A percentile compares a stretch with the other conserved stretches of the same genome.
phyloP scores from a whole-genome alignment of 805 yeast genomes.

The Torulaspora indica region DNA sequence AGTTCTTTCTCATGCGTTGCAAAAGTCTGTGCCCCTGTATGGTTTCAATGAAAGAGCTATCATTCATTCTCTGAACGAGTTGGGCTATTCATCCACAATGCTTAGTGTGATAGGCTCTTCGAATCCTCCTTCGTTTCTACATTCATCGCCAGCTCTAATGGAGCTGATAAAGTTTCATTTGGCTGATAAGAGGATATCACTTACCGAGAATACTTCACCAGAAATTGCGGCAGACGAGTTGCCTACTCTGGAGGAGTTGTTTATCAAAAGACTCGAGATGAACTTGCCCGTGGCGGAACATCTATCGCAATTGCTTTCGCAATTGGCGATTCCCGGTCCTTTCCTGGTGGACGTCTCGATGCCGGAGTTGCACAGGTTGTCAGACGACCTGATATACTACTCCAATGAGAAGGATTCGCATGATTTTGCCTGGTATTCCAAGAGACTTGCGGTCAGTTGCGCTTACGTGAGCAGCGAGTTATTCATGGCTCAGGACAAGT shows the following conservation, averaged over 20 bases:
- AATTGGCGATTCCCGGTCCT: conserved; percentile 56
- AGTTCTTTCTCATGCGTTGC: conserved; percentile 27
- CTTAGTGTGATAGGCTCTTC: conserved; percentile 31
- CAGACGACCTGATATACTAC: conserved; percentile 78
- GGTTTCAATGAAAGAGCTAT: conserved; percentile 35
- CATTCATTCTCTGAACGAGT: conserved; percentile 26
- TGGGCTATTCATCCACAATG: conserved; percentile 28
- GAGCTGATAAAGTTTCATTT: conserved; percentile 56
- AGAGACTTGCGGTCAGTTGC: conserved; percentile 64
- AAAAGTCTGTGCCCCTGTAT: conserved; percentile 28
- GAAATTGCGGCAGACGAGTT: conserved; percentile 29
- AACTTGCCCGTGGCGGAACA: conserved; percentile 38
- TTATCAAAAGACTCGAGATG: conserved; percentile 46
- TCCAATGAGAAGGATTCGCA: conserved; percentile 69
- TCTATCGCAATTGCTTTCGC: conserved; percentile 43
- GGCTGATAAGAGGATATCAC: conserved; percentile 43
- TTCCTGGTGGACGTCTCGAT: conserved; percentile 50
- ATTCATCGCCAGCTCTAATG: conserved; percentile 34
- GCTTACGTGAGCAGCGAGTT: conserved; percentile 72
- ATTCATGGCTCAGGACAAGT: conserved; percentile 72
- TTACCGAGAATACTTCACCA: conserved; percentile 38
- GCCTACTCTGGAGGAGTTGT: conserved; percentile 40
- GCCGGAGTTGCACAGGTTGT: conserved; percentile 64
- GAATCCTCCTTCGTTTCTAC: conserved; percentile 32
- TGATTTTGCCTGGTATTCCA: conserved; percentile 91